Base-by-base conservation (phyloP, 179 eudicot genomes). In the Drosera spatulata region DNA sequence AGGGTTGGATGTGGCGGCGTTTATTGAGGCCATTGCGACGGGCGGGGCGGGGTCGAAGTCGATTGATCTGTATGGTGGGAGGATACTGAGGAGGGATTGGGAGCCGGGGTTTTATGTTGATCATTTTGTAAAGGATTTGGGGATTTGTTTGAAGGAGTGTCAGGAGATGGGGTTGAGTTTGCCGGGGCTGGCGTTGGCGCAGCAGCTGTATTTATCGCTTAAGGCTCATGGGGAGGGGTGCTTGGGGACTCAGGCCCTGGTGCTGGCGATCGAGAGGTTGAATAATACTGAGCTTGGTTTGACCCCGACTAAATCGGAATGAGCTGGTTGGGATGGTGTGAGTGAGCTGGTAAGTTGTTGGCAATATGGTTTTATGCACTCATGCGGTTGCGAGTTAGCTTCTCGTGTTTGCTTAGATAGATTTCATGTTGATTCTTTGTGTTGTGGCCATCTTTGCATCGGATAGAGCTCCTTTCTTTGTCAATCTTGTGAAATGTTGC, bases 11-110 rank as follows among this genome's bases (percentile, higher is more conserved):
- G 55, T 89, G 50, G 13, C 50, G 1, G 45, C 67, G 6, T 93
- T 74, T 61, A 6, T 93, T 56, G 69, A 66, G 22, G 99, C 99
- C 46, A 93, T 93, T 12, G 79, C 96, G 2, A 84, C 83, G 0
- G 99, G 99, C 0, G 99, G 95, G 0, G 99, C 99, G 0, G 99
- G 94, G 11, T 89, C 97, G 4, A 93, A 85, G 63, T 86, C 86
- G 41, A 57, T 93, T 58, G 99, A 93, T 14, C 61, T 86, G 68
- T 79, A 93, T 45, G 95, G 95, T 3, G 71, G 53, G 7, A 71
- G 95, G 86, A 93, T 93, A 0, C 37, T 93, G 74, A 74, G 76
- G 12, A 79, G 99, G 79, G 97, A 93, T 77, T 84, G 89, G 7
- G 86, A 79, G 55, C 81, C 99, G 0, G 95, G 99, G 38, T 93